Conservation (phyloP, 129 eudicot genomes). For the Tanacetum coccineum region DNA sequence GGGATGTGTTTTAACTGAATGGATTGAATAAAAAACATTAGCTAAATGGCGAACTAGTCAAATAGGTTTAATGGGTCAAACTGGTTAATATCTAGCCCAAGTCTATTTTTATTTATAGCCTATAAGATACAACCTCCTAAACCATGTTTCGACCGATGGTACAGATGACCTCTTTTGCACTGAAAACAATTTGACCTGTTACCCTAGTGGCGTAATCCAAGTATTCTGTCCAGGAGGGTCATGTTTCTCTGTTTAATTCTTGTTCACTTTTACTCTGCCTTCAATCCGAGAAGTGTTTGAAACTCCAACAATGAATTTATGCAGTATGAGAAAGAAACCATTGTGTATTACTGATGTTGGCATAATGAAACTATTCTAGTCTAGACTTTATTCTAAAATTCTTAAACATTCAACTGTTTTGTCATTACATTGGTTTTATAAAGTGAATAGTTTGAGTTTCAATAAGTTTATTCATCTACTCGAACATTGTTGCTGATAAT, state of each 20-base stretch:
- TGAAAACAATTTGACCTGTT: too few relatives aligned
- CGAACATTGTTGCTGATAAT: background rate
- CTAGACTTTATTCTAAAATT: constrained; percentile 10
- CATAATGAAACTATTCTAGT: constrained; percentile 6
- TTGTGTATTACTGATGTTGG: constrained; percentile 2
- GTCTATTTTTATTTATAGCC: too few relatives aligned
- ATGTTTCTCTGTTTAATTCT: background rate
- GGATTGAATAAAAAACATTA: background rate
- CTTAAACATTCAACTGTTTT: background rate
- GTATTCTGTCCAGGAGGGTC: background rate
- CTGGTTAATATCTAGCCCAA: too few relatives aligned
- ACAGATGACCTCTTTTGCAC: too few relatives aligned
- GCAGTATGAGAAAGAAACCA: background rate
- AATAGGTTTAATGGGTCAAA: too few relatives aligned
- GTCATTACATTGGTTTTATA: background rate
- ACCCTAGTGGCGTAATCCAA: background rate
- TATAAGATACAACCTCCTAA: too few relatives aligned
- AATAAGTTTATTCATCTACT: constrained; percentile 3
- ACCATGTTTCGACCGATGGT: too few relatives aligned
- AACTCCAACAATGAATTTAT: constrained; percentile 8
- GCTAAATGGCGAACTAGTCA: too few relatives aligned
- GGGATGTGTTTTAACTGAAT: too few relatives aligned
- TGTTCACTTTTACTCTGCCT: background rate
- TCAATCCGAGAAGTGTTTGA: background rate
- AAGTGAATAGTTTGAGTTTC: constrained; percentile 13